These are phyloP conservation scores for Plasmodium sp. DNA, from an alignment of 169 alveolate genomes.

Conservation along the genomic window DNA sequence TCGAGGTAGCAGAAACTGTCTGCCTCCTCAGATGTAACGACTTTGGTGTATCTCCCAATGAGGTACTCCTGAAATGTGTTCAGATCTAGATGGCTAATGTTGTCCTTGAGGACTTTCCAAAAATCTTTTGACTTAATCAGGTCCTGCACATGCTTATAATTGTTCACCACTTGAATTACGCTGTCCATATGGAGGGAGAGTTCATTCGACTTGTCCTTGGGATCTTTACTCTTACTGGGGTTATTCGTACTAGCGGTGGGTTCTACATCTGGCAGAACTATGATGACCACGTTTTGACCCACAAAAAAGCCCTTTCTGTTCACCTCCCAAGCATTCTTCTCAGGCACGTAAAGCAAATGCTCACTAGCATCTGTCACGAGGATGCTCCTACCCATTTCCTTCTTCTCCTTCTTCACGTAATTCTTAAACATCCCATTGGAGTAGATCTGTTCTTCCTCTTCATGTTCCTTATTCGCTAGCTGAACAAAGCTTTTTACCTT, in stretches of 20 bases:
- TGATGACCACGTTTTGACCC: conserved; percentile 39
- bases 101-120: conserved; percentile 23
- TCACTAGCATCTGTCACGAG: conserved; percentile 49
- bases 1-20: conserved; percentile 13
- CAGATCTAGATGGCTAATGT: conserved; percentile 1
- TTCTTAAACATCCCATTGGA: conserved; percentile 63
- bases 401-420: conserved; percentile 18
- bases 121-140: conserved; percentile 25
- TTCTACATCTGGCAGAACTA: conserved; percentile 50
- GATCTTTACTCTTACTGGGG: neutral
- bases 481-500: conserved; percentile 23
- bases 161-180: conserved; percentile 11
- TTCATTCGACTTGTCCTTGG: neutral
- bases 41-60: conserved; percentile 19
- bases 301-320: conserved; percentile 34
- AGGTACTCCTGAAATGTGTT: conserved; percentile 24
- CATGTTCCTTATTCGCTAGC: conserved; percentile 14
- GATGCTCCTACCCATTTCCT: conserved; percentile 5
- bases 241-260: neutral
- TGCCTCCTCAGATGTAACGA: neutral
- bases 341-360: neutral
- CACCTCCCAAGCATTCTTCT: conserved; percentile 43
- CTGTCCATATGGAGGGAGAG: neutral
- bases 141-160: conserved; percentile 30
- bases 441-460: neutral